Evolutionary conservation across 2,329 filamentous ascomycete species (phyloP), one percentile per base, ranked within the genome.

Genomic region (Sporothrix mexicana): DNA sequence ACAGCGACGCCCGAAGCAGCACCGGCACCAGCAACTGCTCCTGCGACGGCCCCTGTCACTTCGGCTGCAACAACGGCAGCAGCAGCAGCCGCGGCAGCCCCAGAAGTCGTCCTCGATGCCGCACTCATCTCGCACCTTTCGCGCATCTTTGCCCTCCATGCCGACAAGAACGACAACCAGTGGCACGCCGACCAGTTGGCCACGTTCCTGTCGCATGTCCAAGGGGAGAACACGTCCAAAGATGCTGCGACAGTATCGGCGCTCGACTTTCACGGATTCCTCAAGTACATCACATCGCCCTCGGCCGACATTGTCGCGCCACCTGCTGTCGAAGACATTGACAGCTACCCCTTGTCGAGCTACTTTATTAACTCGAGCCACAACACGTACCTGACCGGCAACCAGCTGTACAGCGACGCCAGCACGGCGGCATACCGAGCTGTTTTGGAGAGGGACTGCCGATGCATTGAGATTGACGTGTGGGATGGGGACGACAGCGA

Each of bases 281-380:
- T 89, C 41, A 77, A 77, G n/a, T 89, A 88, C 80, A 89, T 90
- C 85, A 84, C 84, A 2, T 89, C 87, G 36, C 74, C 83, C 2
- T 82, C 83, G 13, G 81, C 83, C 72, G 82, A 84, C 57, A 81
- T 82, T 49, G 81, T 83, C 20, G 82, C 80, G 0, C 84, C 85
- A 1, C 80, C 80, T 23, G 77, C 78, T 30, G 75, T 17, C 4
- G 79, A 84, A 71, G 87, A 89, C 72, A 87, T 96, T 72, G 88
- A 93, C 69, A 43, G 45, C 62, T 92, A 90, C 78, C 95, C 95
- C 0, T 83, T 98, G 75, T 92, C 94, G 73, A 94, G 94, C 82
- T 98, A 98, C 82, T 97, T 94, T 82, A 93, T 98, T 79, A 97
- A 92, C 75, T 97, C 93, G 77, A 97, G 94, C 72, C 95, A 98